These are phyloP conservation scores for Phaeolepiota aurea DNA, from an alignment of 768 basidiomycete genomes.

Conservation along the genomic window DNA sequence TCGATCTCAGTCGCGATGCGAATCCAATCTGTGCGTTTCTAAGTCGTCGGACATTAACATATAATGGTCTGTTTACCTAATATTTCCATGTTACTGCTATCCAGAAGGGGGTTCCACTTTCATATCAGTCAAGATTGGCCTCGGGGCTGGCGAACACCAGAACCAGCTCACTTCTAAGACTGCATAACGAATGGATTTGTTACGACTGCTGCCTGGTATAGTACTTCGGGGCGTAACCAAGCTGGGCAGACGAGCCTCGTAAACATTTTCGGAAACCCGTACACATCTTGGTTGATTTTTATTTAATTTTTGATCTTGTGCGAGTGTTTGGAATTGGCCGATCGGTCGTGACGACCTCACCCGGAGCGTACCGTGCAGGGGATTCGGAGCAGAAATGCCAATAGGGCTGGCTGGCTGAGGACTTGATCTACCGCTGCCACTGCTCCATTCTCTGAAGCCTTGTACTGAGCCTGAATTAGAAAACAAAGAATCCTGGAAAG, in stretches of 20 bases:
- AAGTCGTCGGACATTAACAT: background rate
- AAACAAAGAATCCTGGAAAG: slow-evolving; percentile 77
- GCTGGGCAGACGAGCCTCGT: slow-evolving; percentile 67
- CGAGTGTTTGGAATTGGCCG: slow-evolving; percentile 31
- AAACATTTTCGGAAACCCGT: slow-evolving; percentile 53
- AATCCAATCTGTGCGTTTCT: slow-evolving; percentile 62
- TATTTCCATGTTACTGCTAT: slow-evolving; percentile 85
- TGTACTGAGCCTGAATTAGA: slow-evolving; percentile 73
- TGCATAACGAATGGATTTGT: slow-evolving; percentile 77
- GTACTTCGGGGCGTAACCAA: slow-evolving; percentile 71
- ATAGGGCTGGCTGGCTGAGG: slow-evolving; percentile 21
- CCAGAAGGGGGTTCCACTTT: slow-evolving; percentile 76
- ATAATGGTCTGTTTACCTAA: slow-evolving; percentile 35
- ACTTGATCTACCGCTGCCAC: slow-evolving; percentile 47
- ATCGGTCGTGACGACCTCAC: slow-evolving; percentile 72
- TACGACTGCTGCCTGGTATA: slow-evolving; percentile 48
- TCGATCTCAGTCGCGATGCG: slow-evolving; percentile 89
- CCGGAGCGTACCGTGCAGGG: slow-evolving; percentile 31
- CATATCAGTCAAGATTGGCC: too few relatives aligned
- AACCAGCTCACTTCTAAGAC: slow-evolving; percentile 59
- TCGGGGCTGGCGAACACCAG: too few relatives aligned
- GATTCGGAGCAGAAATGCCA: slow-evolving; percentile 12
- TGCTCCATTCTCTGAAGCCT: slow-evolving; percentile 73
- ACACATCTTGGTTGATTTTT: slow-evolving; percentile 29
- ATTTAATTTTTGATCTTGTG: slow-evolving; percentile 13